Base-by-base conservation (phyloP, 2,329 filamentous ascomycete species). In the Xylaria sp. region DNA sequence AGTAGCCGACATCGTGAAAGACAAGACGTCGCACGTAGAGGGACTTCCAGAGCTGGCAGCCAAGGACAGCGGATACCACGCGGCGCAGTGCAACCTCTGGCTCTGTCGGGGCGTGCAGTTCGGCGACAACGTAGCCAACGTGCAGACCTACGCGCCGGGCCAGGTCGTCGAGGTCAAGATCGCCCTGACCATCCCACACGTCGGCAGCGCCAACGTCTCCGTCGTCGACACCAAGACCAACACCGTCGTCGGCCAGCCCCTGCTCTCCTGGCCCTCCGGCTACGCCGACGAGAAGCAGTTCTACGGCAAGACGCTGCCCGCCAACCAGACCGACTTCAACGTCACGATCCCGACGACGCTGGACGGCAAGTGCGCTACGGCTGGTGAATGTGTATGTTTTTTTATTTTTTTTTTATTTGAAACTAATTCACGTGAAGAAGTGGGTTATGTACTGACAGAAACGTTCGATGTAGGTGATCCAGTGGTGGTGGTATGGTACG, bases 181-280 rank as follows among this genome's bases (percentile, higher is more conserved):
- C 43, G 79, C 77, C 36, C 83, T 86, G 60, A 78, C 80, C 28
- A 82, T 83, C 66, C 82, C 83, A 4, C 83, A 86, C 76, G 78
- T 75, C 59, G 83, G 83, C 67, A 76, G 79, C 60, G 83, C 83
- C 71, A 85, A 86, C 70, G 83, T 85, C 63, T 83, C 80, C 48
- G 77, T 85, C 60, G 83, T 85, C 66, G 82, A 84, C 65, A 83
- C 82, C 18, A 74, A 78, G 53, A 79, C 76, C 68, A 83, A 82
- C 72, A 66, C 75, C n/a, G 74, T 82, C 69, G 73, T 82, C 56
- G 78, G 80, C 23, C 39, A 65, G 3, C 77, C 79, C 4, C 73
- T 82, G 50, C 63, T 76, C 30, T 48, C 1, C 64, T 77, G 75
- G 74, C 71, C 71, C 18, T 61, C 67, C 13, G 75, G 76, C 5